phyloP scores from a whole-genome alignment of 2,329 filamentous ascomycete species.

The Paraconiothyrium brasiliense region DNA sequence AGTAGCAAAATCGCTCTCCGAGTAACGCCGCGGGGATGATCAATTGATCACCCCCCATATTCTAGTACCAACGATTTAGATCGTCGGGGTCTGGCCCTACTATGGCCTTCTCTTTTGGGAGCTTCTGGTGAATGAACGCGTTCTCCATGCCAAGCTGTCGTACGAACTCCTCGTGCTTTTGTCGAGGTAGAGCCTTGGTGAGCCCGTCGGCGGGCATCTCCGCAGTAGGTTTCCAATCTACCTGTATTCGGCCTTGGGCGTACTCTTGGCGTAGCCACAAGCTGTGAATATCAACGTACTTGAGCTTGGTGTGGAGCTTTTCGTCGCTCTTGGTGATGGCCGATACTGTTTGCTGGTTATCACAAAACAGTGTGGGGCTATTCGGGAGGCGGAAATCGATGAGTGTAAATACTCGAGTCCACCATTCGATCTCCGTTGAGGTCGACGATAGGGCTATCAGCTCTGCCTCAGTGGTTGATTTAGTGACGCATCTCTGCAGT shows the following conservation, averaged over 20 bases:
- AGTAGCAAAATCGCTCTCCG: too few relatives aligned
- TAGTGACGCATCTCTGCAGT: constrained; percentile 22
- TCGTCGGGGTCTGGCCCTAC: too few relatives aligned
- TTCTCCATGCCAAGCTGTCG: too few relatives aligned
- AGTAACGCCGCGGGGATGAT: too few relatives aligned
- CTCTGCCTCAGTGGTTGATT: constrained; percentile 32
- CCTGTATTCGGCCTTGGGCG: background rate
- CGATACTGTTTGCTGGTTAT: constrained; percentile 22
- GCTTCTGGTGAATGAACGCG: too few relatives aligned
- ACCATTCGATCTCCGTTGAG: constrained; percentile 19
- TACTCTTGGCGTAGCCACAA: background rate
- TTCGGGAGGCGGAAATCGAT: constrained; percentile 19
- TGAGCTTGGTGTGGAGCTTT: background rate
- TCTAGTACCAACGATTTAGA: too few relatives aligned
- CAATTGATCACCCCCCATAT: too few relatives aligned
- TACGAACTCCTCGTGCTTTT: background rate
- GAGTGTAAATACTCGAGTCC: constrained; percentile 23
- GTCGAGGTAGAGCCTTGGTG: background rate
- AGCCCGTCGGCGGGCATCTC: background rate
- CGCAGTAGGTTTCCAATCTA: background rate
- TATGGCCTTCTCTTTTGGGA: too few relatives aligned
- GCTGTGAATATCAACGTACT: background rate
- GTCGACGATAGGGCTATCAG: constrained; percentile 21
- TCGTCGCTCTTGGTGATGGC: too few relatives aligned
- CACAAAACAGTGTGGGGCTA: constrained; percentile 17